Percentiles rank a stretch among this genome's conserved stretches.
These are phyloP conservation scores for Panaeolus papilionaceus DNA, from an alignment of 768 basidiomycete species.

Conservation along the genomic window DNA sequence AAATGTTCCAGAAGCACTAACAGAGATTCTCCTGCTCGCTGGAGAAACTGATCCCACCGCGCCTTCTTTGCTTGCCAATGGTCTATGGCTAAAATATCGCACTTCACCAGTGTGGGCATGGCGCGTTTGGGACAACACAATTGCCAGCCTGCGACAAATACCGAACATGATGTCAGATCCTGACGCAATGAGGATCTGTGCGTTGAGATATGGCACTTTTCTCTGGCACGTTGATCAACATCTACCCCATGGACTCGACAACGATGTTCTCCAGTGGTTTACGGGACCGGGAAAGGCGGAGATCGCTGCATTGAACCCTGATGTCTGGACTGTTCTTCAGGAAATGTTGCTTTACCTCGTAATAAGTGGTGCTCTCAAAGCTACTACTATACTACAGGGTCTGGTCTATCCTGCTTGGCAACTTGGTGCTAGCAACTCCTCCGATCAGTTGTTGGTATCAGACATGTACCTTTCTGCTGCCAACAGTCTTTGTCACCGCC, in stretches of 20 bases:
- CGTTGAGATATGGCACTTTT: conserved; percentile 72
- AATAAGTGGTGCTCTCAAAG: conserved; percentile 70
- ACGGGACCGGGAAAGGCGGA: conserved; percentile 69
- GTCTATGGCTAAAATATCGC: conserved; percentile 85
- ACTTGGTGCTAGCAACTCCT: conserved; percentile 49
- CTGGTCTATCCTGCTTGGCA: conserved; percentile 84
- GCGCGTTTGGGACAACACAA: conserved; percentile 85
- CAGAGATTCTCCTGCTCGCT: conserved; percentile 73
- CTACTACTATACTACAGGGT: conserved; percentile 75
- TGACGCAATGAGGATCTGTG: conserved; percentile 54
- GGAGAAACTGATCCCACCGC: conserved; percentile 64
- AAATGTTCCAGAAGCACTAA: conserved; percentile 52
- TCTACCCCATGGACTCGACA: conserved; percentile 74
- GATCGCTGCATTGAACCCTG: conserved; percentile 59
- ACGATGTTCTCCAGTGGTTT: conserved; percentile 76
- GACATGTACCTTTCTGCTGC: conserved; percentile 64
- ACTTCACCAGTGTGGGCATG: conserved; percentile 76
- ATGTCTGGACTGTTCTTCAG: conserved; percentile 72
- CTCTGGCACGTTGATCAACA: conserved; percentile 79
- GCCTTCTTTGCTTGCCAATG: conserved; percentile 73
- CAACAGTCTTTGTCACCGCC: conserved; percentile 63
- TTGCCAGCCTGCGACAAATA: conserved; percentile 76
- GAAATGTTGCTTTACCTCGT: conserved; percentile 68
- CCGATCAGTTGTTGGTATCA: conserved; percentile 46
- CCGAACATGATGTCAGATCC: conserved; percentile 59